A percentile compares a stretch with the other conserved stretches of the same genome.
Evolutionary conservation across 768 basidiomycete species (phyloP).

Genomic region (Termitomyces sp.): DNA sequence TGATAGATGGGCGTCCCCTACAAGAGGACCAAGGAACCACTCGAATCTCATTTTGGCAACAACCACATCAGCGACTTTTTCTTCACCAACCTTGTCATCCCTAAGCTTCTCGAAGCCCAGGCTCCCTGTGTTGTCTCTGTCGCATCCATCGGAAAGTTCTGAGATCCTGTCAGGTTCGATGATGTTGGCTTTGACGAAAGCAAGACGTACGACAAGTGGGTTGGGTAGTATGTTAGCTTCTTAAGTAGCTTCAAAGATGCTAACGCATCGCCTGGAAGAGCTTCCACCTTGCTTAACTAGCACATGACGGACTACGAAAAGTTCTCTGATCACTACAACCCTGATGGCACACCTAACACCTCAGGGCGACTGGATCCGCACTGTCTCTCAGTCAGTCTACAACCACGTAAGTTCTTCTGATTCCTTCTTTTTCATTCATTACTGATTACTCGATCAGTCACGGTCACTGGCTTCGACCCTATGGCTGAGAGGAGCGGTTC

Average conservation of each 20-base stretch:
- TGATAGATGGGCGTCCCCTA: constrained; percentile 18
- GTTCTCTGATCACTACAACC: constrained; percentile 8
- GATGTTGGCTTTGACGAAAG: constrained; percentile 5
- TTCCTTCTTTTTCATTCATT: neutral
- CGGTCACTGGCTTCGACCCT: constrained; percentile 6
- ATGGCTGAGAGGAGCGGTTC: constrained; percentile 10
- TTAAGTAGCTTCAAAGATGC: neutral
- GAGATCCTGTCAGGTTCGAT: constrained; percentile 7
- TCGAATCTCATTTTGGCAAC: constrained; percentile 19
- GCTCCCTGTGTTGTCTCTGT: constrained; percentile 9
- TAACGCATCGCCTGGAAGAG: constrained; percentile 1
- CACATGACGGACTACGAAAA: constrained; percentile 11
- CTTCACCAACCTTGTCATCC: constrained; percentile 18
- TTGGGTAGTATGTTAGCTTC: constrained; percentile 5
- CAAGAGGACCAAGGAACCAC: constrained; percentile 15
- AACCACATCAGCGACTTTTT: constrained; percentile 22
- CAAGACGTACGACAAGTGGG: constrained; percentile 10
- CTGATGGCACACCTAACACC: constrained; percentile 4
- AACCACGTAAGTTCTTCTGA: constrained; percentile 1
- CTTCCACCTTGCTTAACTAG: neutral
- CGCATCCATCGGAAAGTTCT: constrained; percentile 7
- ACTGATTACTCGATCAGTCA: neutral
- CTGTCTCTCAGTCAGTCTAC: neutral
- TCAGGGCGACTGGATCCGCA: constrained; percentile 5
- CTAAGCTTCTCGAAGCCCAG: constrained; percentile 1